Evolutionary conservation across 805 yeast species (phyloP), one percentile per base, ranked within the genome.

Genomic region (Starmerella potacharoeniae): DNA sequence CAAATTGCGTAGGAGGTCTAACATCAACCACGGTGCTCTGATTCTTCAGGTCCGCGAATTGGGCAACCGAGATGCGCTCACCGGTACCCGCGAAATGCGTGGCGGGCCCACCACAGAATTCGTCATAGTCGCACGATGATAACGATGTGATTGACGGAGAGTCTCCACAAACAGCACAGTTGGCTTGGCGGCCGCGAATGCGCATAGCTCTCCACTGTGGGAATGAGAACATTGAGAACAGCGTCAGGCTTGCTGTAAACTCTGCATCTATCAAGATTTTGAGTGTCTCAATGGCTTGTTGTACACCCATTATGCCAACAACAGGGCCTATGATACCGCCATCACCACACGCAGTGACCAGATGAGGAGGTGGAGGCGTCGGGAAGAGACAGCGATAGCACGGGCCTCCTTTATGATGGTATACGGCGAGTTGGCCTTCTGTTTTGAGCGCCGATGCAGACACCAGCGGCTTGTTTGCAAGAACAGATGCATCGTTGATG

Each of bases 331-430:
- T 68, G 0, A 91, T 95, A 5, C 97, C 97, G 3, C 95, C 95
- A 68, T 89, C 97, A 13, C 86, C 79, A 64, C 99, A 93, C 0
- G 95, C 78, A 0, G 88, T 78, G 1, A 90, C 88, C 1, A 85
- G 75, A 56, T 80, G 82, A 1, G 96, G 86, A 1, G 90, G 81
- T 0, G 98, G 97, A 0, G 97, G 96, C 7, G 72, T 72, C 0
- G 98, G 97, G 62, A 86, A 87, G 69, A 90, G 81, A 66, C 99
- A 93, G 57, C 99, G 73, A 66, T 93, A 93, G 67, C 99, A 93
- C 0, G 99, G 99, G 9, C 59, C 57, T 0, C 95, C 96, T 3
- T 57, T 71, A 66, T 76, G 88, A 68, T 90, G 87, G 55, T 89
- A 73, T 0, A 93, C 77, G 0, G 87, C 73, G 39, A 95, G 67